phyloP scores from a whole-genome alignment of 1,284 basidiomycete genomes.

The Leccinum fuscescens region DNA sequence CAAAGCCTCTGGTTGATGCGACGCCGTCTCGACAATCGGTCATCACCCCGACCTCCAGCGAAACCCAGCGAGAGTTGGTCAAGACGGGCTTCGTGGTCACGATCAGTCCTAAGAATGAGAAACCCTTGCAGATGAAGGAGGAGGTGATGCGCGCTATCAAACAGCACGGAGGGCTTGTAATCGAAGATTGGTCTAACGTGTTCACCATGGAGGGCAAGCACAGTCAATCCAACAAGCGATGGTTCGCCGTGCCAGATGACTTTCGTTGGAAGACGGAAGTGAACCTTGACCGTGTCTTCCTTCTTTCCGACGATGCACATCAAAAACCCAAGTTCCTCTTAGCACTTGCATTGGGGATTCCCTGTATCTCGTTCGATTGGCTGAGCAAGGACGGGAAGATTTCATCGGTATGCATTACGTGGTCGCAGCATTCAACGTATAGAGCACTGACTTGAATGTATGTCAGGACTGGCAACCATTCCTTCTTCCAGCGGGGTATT shows the following conservation, averaged over 20 bases:
- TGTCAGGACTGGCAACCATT: slow-evolving; percentile 59
- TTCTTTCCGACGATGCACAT: slow-evolving; percentile 61
- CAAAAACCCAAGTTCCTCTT: slow-evolving; percentile 79
- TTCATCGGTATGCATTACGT: slow-evolving; percentile 25
- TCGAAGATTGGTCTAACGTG: slow-evolving; percentile 68
- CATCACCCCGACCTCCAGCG: slow-evolving; percentile 31
- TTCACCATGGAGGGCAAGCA: slow-evolving; percentile 57
- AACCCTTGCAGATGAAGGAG: slow-evolving; percentile 36
- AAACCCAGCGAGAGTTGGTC: slow-evolving; percentile 39
- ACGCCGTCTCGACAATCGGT: slow-evolving; percentile 46
- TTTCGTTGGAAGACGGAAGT: slow-evolving; percentile 43
- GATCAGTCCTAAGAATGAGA: slow-evolving; percentile 35
- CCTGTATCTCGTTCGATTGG: slow-evolving; percentile 72
- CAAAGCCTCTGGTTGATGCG: slow-evolving; percentile 31
- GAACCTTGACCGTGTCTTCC: slow-evolving; percentile 58
- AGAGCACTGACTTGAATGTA: slow-evolving; percentile 3
- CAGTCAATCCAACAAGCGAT: slow-evolving; percentile 44
- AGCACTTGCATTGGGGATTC: slow-evolving; percentile 82
- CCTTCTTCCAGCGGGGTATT: slow-evolving; percentile 69
- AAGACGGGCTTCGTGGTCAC: slow-evolving; percentile 53
- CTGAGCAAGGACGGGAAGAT: slow-evolving; percentile 40
- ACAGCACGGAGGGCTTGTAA: slow-evolving; percentile 55
- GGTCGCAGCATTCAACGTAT: not conserved
- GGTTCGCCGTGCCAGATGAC: slow-evolving; percentile 48
- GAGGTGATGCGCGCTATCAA: slow-evolving; percentile 46